Evolutionary conservation across 805 yeast genomes (phyloP), one percentile per base, ranked within the genome.

Genomic region (Saccharomyces mikatae): DNA sequence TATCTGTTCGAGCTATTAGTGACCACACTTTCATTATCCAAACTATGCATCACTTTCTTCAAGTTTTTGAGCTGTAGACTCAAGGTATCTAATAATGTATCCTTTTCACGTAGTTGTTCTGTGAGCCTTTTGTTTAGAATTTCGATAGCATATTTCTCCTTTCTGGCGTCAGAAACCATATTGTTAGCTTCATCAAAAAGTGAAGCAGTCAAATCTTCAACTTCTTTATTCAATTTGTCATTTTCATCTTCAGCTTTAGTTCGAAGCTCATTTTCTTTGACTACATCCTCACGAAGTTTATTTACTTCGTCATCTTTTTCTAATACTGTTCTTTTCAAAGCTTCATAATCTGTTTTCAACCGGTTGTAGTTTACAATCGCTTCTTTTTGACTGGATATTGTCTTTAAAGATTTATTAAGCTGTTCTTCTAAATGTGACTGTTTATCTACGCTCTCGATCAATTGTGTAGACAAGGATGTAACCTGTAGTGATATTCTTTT

Each of bases 121-220:
- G 73, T 61, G 49, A 87, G 66, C 58, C 78, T 82, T 32, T 77
- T 71, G 61, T 86, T 86, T 59, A 83, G 81, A 50, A 80, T 69
- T 60, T 83, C 82, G 57, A 75, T 75, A 32, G 80, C 81, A 63
- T 83, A 77, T 4, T 84, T 79, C 54, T 84, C 86, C 52, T 81
- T 76, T 56, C 87, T 80, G 0, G 96, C 96, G 57, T 83, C 81
- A 50, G 86, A 81, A 6, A 89, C 96, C 88, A 88, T 87, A 50
- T 79, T 77, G 65, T 89, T 89, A 13, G 96, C 96, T 65, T 89
- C 94, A 58, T 81, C 86, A 65, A 89, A 89, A 31, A 89, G 71
- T 1, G 90, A 81, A 1, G 84, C 88, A 1, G 90, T 81, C 49
- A 89, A 71, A 44, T 88, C 96, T 64, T 87, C 94, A 41, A 89